Evolutionary conservation across 2,329 filamentous ascomycete genomes (phyloP).

Genomic region (Cytospora mali): DNA sequence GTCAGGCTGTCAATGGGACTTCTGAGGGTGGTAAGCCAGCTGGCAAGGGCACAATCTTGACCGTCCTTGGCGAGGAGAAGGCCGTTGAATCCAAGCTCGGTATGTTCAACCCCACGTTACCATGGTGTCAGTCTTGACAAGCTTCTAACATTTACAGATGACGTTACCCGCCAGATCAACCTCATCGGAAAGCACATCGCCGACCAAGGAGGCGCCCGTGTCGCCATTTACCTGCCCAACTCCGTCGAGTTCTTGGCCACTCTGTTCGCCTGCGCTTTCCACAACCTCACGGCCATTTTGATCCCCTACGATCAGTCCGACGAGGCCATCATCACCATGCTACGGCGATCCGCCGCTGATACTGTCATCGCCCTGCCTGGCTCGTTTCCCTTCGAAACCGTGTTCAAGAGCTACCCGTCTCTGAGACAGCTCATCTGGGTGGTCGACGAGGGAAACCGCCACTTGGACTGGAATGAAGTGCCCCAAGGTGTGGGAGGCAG

Average conservation of each 20-base stretch:
- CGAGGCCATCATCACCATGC: constrained; percentile 69
- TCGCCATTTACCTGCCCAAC: constrained; percentile 91
- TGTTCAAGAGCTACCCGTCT: constrained; percentile 68
- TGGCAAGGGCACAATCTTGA: constrained; percentile 72
- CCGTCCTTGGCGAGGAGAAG: constrained; percentile 75
- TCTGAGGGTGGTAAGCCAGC: constrained; percentile 64
- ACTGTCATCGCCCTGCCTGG: constrained; percentile 83
- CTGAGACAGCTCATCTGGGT: constrained; percentile 88
- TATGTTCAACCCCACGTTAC: constrained; percentile 37
- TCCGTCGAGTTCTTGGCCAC: constrained; percentile 83
- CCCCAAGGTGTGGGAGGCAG: constrained; percentile 74
- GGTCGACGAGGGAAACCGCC: constrained; percentile 83
- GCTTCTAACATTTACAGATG: constrained; percentile 48
- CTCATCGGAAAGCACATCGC: constrained; percentile 78
- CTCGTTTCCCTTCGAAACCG: constrained; percentile 76
- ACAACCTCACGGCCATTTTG: constrained; percentile 81
- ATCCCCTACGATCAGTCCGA: constrained; percentile 80
- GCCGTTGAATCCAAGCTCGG: constrained; percentile 71
- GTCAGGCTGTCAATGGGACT: constrained; percentile 66
- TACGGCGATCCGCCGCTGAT: constrained; percentile 75
- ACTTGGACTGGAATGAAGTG: constrained; percentile 94
- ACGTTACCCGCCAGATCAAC: constrained; percentile 83
- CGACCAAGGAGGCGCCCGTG: constrained; percentile 70
- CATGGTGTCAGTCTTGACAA: neutral
- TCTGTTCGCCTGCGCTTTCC: constrained; percentile 88